These are phyloP conservation scores for Lactarius pseudohatsudake DNA, from an alignment of 768 basidiomycete species.

Conservation along the genomic window DNA sequence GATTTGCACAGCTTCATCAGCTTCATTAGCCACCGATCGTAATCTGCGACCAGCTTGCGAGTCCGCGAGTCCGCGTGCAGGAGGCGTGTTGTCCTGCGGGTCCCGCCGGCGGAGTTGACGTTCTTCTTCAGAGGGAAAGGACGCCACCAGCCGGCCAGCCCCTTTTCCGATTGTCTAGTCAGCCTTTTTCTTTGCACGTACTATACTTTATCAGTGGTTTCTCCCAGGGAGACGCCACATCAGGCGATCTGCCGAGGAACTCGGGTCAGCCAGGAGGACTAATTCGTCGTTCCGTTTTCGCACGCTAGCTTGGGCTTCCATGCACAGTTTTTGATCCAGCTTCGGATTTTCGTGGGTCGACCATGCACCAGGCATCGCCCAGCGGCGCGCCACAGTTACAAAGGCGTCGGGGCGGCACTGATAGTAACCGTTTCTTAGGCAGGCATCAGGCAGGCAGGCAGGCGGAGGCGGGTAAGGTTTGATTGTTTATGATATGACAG, in stretches of 20 bases:
- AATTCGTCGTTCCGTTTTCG: not conserved
- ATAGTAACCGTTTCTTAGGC: not conserved
- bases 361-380: not conserved
- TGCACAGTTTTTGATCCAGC: not conserved
- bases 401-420: not conserved
- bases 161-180: too few species aligned
- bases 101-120: not conserved
- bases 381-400: constrained; percentile 4
- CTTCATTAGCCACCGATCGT: constrained; percentile 23
- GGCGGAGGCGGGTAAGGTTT: constrained; percentile 14
- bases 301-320: not conserved
- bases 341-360: not conserved
- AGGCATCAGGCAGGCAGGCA: not conserved
- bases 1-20: constrained; percentile 16
- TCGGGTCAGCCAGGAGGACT: not conserved
- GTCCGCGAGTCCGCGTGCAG: not conserved
- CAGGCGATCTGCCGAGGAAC: not conserved
- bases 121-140: not conserved
- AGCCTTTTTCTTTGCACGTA: too few species aligned
- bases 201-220: too few species aligned
- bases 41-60: constrained; percentile 8
- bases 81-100: not conserved
- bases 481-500: constrained; percentile 21
- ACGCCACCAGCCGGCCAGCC: not conserved
- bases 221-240: not conserved